phyloP scores from a whole-genome alignment of 2,329 filamentous ascomycete species.

The Bipolaris bicolor region DNA sequence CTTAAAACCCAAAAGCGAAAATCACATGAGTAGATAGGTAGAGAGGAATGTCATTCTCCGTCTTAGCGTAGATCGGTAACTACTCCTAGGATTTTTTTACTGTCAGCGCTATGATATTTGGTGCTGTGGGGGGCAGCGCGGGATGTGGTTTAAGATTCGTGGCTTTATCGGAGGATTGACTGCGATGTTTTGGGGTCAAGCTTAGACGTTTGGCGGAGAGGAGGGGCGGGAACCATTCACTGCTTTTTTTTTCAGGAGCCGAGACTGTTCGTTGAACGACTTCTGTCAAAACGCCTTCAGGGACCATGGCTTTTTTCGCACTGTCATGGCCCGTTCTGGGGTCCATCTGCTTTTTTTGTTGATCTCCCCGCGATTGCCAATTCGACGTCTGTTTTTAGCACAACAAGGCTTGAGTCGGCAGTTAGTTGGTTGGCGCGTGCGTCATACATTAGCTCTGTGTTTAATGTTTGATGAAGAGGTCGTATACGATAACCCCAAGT shows the following conservation, averaged over 20 bases:
- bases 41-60: background rate
- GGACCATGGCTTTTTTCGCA: background rate
- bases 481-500: background rate
- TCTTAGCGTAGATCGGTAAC: background rate
- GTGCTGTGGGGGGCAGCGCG: background rate
- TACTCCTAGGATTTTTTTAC: too few species aligned
- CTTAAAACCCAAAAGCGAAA: background rate
- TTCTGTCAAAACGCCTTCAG: background rate
- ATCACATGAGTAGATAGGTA: background rate
- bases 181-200: background rate
- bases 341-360: background rate
- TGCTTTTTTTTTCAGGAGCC: too few species aligned
- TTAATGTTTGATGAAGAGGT: background rate
- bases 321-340: background rate
- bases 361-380: background rate
- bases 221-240: background rate
- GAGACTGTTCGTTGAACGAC: too few species aligned
- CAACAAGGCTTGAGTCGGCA: background rate
- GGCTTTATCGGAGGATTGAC: background rate
- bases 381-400: background rate
- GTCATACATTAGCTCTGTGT: background rate
- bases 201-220: background rate
- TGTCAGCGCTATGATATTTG: background rate
- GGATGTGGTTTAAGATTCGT: background rate
- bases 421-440: background rate